A percentile compares a stretch with the other conserved stretches of the same genome.
Evolutionary conservation across 1,139 yeast species (phyloP).

Genomic region (Scheffersomyces cryptocercus): DNA sequence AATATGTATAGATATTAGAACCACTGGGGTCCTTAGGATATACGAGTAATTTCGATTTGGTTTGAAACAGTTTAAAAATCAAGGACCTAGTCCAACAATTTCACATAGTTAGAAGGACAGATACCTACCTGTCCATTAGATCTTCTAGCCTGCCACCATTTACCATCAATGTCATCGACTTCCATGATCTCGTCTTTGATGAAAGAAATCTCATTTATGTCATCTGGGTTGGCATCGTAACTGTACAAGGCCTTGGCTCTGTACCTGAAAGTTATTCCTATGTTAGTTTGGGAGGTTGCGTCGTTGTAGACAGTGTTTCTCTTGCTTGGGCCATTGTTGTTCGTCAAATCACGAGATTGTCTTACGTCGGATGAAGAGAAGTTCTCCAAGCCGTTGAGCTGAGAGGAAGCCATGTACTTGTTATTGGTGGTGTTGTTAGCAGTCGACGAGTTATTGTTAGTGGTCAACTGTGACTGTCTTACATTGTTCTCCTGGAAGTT

Average conservation of each 20-base stretch:
- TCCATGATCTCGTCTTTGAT: constrained; percentile 86
- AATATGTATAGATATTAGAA: too few species aligned
- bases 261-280: constrained; percentile 65
- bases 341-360: constrained; percentile 35
- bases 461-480: constrained; percentile 40
- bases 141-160: constrained; percentile 98
- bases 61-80: too few species aligned
- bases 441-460: constrained; percentile 10
- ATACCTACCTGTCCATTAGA: constrained; percentile 92
- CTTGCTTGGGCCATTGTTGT: constrained; percentile 11
- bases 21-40: neutral
- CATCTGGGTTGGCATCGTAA: constrained; percentile 92
- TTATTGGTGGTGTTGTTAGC: constrained; percentile 26
- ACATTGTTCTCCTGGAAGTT: constrained; percentile 37
- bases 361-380: constrained; percentile 44
- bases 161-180: constrained; percentile 90
- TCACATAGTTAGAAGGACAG: constrained; percentile 93
- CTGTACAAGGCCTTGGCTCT: constrained; percentile 84
- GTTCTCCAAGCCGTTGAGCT: constrained; percentile 60
- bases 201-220: constrained; percentile 89
- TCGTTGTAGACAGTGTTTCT: constrained; percentile 9
- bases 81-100: constrained; percentile 47
- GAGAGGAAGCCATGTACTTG: constrained; percentile 56
- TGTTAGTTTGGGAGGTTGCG: constrained; percentile 8
- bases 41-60: neutral